These are phyloP conservation scores for Onygenales sp. DNA, from an alignment of 2,329 filamentous ascomycete genomes.

Conservation along the genomic window DNA sequence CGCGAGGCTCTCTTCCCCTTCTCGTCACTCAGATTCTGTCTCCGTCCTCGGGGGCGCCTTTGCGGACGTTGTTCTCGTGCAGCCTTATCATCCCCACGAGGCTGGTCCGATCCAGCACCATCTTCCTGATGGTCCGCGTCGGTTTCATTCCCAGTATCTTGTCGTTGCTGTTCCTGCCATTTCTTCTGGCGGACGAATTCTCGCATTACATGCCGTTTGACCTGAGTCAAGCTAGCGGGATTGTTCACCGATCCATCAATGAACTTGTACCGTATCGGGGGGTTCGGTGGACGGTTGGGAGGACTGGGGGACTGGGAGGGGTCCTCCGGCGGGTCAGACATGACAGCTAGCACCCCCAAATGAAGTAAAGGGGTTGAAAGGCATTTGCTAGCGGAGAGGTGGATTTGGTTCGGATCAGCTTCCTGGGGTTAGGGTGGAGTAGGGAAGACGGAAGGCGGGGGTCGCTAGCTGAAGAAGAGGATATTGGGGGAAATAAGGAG, in stretches of 20 bases:
- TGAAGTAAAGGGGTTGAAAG: background rate
- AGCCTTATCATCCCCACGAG: background rate
- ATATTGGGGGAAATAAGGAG: no score
- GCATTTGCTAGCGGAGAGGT: background rate
- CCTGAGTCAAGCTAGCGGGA: conserved; percentile 28
- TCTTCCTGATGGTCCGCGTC: background rate
- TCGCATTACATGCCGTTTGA: conserved; percentile 37
- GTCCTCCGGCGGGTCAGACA: conserved; percentile 11
- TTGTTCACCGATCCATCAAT: conserved; percentile 30
- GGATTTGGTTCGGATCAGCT: background rate
- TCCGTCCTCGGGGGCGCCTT: background rate
- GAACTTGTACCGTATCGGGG: conserved; percentile 27
- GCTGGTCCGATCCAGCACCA: background rate
- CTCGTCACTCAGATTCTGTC: background rate
- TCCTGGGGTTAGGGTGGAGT: background rate
- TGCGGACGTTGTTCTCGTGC: no score
- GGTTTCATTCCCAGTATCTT: background rate
- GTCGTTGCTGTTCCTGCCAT: conserved; percentile 5
- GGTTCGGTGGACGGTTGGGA: conserved; percentile 1
- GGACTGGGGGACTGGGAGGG: background rate
- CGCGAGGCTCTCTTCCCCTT: background rate
- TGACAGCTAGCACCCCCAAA: background rate
- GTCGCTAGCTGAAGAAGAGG: no score
- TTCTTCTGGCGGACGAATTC: conserved; percentile 32
- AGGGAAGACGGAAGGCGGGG: no score